A percentile compares a stretch with the other conserved stretches of the same genome.
These are phyloP conservation scores for Phaeosphaeria sp. DNA, from an alignment of 2,329 filamentous ascomycete genomes.

Conservation along the genomic window DNA sequence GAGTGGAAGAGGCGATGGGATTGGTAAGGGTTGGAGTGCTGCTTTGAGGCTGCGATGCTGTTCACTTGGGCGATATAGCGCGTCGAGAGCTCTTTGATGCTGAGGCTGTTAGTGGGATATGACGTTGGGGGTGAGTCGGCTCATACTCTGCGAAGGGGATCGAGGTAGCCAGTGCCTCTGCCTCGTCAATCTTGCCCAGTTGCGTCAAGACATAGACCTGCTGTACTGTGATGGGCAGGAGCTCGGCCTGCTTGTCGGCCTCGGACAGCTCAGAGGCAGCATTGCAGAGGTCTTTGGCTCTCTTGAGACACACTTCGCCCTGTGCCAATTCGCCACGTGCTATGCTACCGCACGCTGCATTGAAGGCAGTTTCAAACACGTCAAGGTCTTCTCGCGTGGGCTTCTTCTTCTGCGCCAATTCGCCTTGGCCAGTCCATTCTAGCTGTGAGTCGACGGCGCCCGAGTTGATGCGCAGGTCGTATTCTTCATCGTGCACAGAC, in stretches of 20 bases:
- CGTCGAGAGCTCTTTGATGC: constrained; percentile 71
- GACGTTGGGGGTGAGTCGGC: too few species aligned
- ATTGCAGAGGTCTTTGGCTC: constrained; percentile 74
- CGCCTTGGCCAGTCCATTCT: constrained; percentile 68
- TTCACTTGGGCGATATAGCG: constrained; percentile 73
- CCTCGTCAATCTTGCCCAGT: constrained; percentile 70
- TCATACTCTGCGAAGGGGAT: constrained; percentile 68
- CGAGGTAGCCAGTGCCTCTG: constrained; percentile 66
- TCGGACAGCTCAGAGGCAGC: constrained; percentile 74
- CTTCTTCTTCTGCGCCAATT: constrained; percentile 61
- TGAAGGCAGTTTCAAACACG: constrained; percentile 82
- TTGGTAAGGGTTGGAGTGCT: constrained; percentile 69
- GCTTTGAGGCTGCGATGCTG: constrained; percentile 55
- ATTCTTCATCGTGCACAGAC: constrained; percentile 67
- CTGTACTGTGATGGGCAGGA: constrained; percentile 78
- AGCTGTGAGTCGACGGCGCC: constrained; percentile 75
- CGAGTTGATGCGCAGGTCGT: constrained; percentile 79
- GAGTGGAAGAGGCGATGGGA: constrained; percentile 67
- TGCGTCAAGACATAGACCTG: constrained; percentile 74
- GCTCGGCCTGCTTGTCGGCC: constrained; percentile 75
- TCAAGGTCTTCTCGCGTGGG: constrained; percentile 68
- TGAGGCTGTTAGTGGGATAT: constrained; percentile 41
- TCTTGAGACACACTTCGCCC: constrained; percentile 71
- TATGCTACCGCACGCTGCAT: constrained; percentile 76
- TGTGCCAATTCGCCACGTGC: constrained; percentile 70